Evolutionary conservation across 768 basidiomycete genomes (phyloP), one percentile per base, ranked within the genome.

Genomic region (Naganishia friedmannii): DNA sequence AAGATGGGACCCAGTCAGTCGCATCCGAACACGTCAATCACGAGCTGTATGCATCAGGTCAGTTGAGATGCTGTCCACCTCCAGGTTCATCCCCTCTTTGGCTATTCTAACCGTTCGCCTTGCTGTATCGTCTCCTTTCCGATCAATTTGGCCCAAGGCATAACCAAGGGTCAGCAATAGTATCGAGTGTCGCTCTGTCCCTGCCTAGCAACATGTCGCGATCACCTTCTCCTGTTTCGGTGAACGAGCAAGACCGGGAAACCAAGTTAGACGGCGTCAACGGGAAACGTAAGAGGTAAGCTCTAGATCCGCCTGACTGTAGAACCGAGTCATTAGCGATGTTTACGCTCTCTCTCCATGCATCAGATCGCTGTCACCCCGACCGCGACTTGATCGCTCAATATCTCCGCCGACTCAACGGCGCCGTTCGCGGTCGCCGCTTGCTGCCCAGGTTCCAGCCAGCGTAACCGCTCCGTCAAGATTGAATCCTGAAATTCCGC

Each of bases 321-420:
- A 53, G 57, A 0, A 7, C 31, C n/a, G 17, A 46, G 28, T 1
- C 12, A 26, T 8, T 42, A 10, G 2, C n/a, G 19, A 26, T 26
- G 39, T 29, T 56, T 23, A 42, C 45, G 12, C 26, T 8, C 26
- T 3, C 32, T 4, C n/a, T 28, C 4, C 21, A 4, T 60, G 12
- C 12, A 29, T 7, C 56, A 81, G 78, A 66, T 81, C 80, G 13
- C 73, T 70, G 5, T 80, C 81, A 13, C 79, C 80, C 23, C 73
- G 75, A 55, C 60, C 60, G 3, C 60, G 39, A 45, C 37, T 42
- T 45, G 75, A 80, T 34, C 76, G 80, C 12, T 76, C 80, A 5
- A 42, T 74, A 13, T 82, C 81, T 2, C 81, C 82, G 45, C 80
- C 82, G 0, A 66, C 74, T 12, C 77, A 76, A 31, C 77, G 81